These are phyloP conservation scores for Aureobasidium namibiae DNA, from an alignment of 2,329 filamentous ascomycete genomes.

Conservation along the genomic window DNA sequence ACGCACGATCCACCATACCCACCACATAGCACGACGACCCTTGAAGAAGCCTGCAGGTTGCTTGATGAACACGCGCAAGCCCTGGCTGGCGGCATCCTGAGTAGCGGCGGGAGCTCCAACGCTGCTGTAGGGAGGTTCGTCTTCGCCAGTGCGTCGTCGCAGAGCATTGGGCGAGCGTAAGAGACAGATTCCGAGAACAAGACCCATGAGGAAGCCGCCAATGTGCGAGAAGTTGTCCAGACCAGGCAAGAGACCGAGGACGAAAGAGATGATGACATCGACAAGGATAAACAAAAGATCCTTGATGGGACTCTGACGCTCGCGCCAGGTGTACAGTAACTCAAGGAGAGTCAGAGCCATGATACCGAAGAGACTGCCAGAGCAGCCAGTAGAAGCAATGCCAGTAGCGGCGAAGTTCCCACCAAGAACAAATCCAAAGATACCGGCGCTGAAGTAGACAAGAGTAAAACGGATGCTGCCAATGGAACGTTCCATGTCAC, in stretches of 20 bases:
- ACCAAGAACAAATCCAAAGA: conserved; percentile 91
- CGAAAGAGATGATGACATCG: conserved; percentile 83
- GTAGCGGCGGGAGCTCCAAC: conserved; percentile 22
- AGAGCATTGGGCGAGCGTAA: conserved; percentile 80
- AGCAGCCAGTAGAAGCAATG: conserved; percentile 76
- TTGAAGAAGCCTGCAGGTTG: conserved; percentile 70
- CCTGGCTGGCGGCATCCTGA: conserved; percentile 14
- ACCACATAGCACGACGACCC: conserved; percentile 87
- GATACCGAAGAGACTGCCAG: conserved; percentile 83
- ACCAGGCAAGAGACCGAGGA: conserved; percentile 81
- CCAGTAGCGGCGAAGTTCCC: conserved; percentile 83
- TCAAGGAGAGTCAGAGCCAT: conserved; percentile 84
- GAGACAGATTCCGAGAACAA: conserved; percentile 77
- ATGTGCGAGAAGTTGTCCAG: conserved; percentile 98
- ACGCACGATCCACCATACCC: conserved; percentile 91
- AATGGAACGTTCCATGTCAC: conserved; percentile 87
- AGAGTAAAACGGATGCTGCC: conserved; percentile 80
- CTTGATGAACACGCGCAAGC: conserved; percentile 38
- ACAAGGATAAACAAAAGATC: conserved; percentile 83
- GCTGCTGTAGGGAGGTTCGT: conserved; percentile 62
- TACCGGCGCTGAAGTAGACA: conserved; percentile 84
- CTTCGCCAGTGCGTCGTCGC: conserved; percentile 62
- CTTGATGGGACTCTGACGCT: conserved; percentile 65
- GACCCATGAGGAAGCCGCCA: conserved; percentile 86
- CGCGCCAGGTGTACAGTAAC: conserved; percentile 83